phyloP scores from a whole-genome alignment of 1,284 basidiomycete species.

The Leccinum fallax region DNA sequence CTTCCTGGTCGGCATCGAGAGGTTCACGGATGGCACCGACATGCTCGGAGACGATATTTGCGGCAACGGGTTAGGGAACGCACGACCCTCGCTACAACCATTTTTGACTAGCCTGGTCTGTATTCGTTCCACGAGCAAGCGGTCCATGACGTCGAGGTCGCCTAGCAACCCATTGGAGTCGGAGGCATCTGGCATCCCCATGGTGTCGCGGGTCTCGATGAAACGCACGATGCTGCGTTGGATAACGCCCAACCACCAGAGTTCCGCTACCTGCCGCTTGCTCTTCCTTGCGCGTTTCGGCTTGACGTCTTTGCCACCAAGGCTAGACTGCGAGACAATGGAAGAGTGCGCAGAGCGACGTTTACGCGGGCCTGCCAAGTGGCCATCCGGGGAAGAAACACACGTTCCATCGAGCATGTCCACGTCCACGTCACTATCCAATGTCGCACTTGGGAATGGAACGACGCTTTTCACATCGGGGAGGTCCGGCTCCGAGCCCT shows the following conservation, averaged over 20 bases:
- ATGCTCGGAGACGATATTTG: constrained; percentile 29
- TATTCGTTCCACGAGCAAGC: constrained; percentile 21
- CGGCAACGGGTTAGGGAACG: constrained; percentile 21
- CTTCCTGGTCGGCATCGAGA: constrained; percentile 16
- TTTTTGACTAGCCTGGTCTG: constrained; percentile 25
- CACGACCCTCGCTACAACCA: constrained; percentile 21
- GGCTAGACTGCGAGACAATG: constrained; percentile 15
- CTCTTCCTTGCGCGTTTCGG: constrained; percentile 39
- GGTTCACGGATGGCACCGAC: constrained; percentile 23
- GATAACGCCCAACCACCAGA: constrained; percentile 43
- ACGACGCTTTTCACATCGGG: constrained; percentile 35
- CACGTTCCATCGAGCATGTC: constrained; percentile 35
- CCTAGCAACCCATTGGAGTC: not conserved
- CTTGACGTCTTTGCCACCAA: constrained; percentile 16
- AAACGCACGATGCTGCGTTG: constrained; percentile 41
- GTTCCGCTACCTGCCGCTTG: constrained; percentile 39
- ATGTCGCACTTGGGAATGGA: constrained; percentile 30
- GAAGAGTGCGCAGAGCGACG: constrained; percentile 35
- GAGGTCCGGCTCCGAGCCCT: constrained; percentile 26
- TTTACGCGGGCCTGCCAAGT: constrained; percentile 25
- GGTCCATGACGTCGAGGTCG: constrained; percentile 27
- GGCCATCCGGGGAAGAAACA: constrained; percentile 5
- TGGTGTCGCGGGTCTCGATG: constrained; percentile 22
- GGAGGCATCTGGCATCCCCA: not conserved
- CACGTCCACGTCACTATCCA: constrained; percentile 25